Conservation (phyloP, 495 filamentous ascomycete genomes). For the Melanomma pulvis-pyrius region DNA sequence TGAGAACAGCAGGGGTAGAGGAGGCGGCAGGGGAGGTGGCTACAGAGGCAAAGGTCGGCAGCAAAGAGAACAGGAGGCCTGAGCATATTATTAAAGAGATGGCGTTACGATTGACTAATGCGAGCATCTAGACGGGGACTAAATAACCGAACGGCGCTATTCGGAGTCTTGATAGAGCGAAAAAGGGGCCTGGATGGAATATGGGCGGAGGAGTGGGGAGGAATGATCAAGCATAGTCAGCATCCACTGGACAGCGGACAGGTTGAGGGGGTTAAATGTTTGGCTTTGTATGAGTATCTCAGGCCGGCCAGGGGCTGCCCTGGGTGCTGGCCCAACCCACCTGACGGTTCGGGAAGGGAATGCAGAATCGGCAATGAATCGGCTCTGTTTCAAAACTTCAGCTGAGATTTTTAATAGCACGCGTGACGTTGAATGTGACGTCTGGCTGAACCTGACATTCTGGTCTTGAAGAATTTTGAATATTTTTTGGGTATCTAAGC, state of each 20-base stretch:
- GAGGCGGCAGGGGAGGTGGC: background rate
- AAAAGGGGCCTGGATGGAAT: background rate
- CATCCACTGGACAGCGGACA: background rate
- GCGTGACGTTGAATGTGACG: no score
- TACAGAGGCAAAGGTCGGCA: conserved; percentile 23
- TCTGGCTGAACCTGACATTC: no score
- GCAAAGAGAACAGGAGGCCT: conserved; percentile 22
- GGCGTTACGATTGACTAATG: background rate
- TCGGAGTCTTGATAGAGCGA: background rate
- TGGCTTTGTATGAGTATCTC: background rate
- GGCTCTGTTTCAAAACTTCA: background rate
- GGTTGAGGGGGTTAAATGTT: background rate
- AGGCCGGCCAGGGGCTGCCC: background rate
- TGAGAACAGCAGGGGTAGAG: conserved; percentile 13
- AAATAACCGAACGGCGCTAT: background rate
- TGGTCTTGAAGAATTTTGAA: no score
- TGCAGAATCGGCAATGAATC: background rate
- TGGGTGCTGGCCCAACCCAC: background rate
- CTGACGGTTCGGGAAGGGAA: background rate
- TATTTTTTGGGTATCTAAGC: no score
- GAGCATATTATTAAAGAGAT: background rate
- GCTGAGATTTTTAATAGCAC: no score
- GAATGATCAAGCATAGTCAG: background rate
- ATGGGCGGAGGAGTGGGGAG: background rate
- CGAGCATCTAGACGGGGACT: background rate